Evolutionary conservation across 1,284 basidiomycete genomes (phyloP), one percentile per base, ranked within the genome.

Genomic region (Rhodotorula sp.): DNA sequence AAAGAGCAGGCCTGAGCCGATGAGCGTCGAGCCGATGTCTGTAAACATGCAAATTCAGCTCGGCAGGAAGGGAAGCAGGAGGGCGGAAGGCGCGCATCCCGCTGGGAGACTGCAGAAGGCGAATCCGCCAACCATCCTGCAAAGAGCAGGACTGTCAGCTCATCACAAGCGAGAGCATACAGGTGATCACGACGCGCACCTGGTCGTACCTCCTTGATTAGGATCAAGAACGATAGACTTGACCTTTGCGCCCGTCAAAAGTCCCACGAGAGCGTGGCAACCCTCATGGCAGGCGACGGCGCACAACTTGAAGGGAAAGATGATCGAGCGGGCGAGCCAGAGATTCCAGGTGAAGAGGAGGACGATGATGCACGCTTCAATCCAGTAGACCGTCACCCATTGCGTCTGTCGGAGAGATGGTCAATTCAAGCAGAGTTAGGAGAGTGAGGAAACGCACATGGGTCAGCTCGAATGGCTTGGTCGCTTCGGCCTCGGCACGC

Each of bases 1-100:
- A 24, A 71, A 73, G 64, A 73, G 71, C 24, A 73, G 60, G 1
- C 47, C 53, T 1, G 61, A 27, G 8, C 69, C 72, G 57, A 73
- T 73, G 11, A 64, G 32, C 0, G 72, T 70, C 10, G 64, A 66
- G 27, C 72, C 72, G 27, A 71, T 66, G 32, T 73, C 71, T 73
- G 57, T 7, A 51, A 22, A 27, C 6, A 29, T 7, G 52, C 8
- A 10, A 29, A 2, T 22, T 9, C 24, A 36, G 8, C 32, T 11
- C 11, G 32, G 3, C 10, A 32, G 6, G 36, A 13, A 5, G n/a
- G 17, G 5, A 20, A 13, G 4, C 19, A 24, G 10, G 46, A 51
- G 19, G 8, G 22, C 19, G 15, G 27, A 17, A 1, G 6, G 51
- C 67, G 48, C 11, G 67, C 71, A 73, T 0, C 72, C 72, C 0